These are phyloP conservation scores for Terana coerulea DNA, from an alignment of 768 basidiomycete genomes.

Conservation along the genomic window DNA sequence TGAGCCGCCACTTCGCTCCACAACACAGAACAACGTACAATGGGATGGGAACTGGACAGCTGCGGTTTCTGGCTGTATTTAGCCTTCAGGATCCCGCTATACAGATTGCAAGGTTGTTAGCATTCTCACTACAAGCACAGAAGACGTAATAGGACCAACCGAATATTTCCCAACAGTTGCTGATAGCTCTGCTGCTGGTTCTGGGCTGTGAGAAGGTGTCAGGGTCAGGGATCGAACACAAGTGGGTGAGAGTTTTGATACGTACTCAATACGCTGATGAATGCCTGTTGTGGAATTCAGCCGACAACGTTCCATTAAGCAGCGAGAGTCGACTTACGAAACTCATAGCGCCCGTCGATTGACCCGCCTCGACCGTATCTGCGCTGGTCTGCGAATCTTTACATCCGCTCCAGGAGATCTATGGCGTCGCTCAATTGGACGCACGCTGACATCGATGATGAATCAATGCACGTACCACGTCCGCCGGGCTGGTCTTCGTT, in stretches of 20 bases:
- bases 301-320: conserved; percentile 3
- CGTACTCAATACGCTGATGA: conserved; percentile 57
- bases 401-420: conserved; percentile 86
- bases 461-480: conserved; percentile 59
- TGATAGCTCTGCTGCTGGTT: conserved; percentile 63
- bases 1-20: neutral
- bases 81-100: conserved; percentile 50
- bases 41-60: conserved; percentile 71
- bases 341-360: conserved; percentile 80
- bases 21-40: conserved; percentile 36
- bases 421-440: neutral
- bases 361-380: conserved; percentile 69
- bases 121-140: neutral
- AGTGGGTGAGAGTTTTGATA: neutral
- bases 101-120: neutral
- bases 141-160: conserved; percentile 31
- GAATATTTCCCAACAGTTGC: conserved; percentile 53
- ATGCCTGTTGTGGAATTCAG: conserved; percentile 39
- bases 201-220: conserved; percentile 26
- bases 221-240: neutral
- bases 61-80: conserved; percentile 70
- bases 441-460: neutral
- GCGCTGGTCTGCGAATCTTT: conserved; percentile 85
- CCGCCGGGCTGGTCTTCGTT: conserved; percentile 78
- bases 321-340: conserved; percentile 43